Evolutionary conservation across 1,139 yeast species (phyloP).

Genomic region (Yamadazyma songkhlaensis): DNA sequence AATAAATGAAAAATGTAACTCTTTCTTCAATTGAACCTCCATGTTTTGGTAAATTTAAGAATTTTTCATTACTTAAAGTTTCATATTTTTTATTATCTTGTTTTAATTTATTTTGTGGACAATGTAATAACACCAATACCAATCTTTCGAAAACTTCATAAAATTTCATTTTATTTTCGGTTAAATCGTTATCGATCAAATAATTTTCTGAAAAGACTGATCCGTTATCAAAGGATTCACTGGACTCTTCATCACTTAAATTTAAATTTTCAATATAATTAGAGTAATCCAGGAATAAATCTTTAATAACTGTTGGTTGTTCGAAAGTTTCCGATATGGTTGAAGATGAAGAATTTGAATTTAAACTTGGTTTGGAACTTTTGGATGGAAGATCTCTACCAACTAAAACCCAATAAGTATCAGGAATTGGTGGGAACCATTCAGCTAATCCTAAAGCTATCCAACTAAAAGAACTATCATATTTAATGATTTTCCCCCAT

Average conservation of each 20-base stretch:
- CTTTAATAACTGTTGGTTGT: conserved; percentile 21
- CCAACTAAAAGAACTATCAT: conserved; percentile 84
- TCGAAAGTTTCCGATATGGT: neutral
- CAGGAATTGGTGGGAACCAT: conserved; percentile 72
- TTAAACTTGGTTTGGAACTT: neutral
- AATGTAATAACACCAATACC: conserved; percentile 69
- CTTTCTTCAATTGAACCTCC: conserved; percentile 73
- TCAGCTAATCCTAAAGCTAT: conserved; percentile 85
- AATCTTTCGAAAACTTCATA: conserved; percentile 74
- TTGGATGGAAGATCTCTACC: conserved; percentile 33
- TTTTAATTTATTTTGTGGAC: conserved; percentile 47
- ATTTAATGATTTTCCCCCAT: conserved; percentile 78
- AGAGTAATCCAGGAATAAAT: conserved; percentile 47
- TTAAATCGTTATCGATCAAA: neutral
- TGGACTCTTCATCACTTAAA: conserved; percentile 18
- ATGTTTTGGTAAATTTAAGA: conserved; percentile 44
- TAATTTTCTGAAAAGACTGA: neutral
- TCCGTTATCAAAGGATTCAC: conserved; percentile 10
- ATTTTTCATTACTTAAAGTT: conserved; percentile 18
- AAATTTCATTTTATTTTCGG: conserved; percentile 43
- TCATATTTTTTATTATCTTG: conserved; percentile 6
- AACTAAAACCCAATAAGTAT: conserved; percentile 42
- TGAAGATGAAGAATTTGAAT: neutral
- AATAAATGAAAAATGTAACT: conserved; percentile 69
- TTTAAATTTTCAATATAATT: conserved; percentile 36